phyloP scores from a whole-genome alignment of 805 yeast genomes.

The Candida hungchunana region DNA sequence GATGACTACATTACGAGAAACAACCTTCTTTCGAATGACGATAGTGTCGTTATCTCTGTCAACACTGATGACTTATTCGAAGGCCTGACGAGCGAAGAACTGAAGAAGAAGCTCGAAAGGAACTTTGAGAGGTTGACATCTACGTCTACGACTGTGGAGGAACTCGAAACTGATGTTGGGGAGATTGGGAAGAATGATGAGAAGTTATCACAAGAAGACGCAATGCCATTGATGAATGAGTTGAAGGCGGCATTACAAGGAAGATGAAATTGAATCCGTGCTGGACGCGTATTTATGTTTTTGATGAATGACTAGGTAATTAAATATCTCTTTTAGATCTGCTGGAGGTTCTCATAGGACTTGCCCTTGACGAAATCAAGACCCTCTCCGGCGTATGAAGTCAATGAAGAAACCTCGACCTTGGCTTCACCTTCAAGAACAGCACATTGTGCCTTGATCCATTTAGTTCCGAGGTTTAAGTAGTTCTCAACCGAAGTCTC shows the following conservation, averaged over 20 bases:
- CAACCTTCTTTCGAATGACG: slow-evolving; percentile 23
- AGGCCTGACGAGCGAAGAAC: slow-evolving; percentile 13
- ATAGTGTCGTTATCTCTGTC: slow-evolving; percentile 21
- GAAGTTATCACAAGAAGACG: slow-evolving; percentile 9
- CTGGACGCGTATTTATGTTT: too few relatives aligned
- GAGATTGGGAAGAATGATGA: slow-evolving; percentile 14
- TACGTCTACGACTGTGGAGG: slow-evolving; percentile 3
- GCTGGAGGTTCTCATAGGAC: slow-evolving; percentile 27
- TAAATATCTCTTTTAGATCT: too few relatives aligned
- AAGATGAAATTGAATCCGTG: slow-evolving; percentile 8
- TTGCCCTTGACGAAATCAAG: slow-evolving; percentile 52
- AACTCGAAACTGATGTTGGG: background rate
- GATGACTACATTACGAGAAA: slow-evolving; percentile 18
- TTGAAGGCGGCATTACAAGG: slow-evolving; percentile 11
- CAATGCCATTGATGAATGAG: slow-evolving; percentile 17
- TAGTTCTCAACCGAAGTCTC: slow-evolving; percentile 69
- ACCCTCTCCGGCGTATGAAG: slow-evolving; percentile 76
- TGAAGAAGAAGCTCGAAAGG: slow-evolving; percentile 19
- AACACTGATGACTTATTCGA: slow-evolving; percentile 9
- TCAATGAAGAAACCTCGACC: slow-evolving; percentile 73
- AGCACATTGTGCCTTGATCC: slow-evolving; percentile 77
- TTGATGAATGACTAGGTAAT: too few relatives aligned
- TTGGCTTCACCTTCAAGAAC: slow-evolving; percentile 36
- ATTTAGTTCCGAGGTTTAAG: slow-evolving; percentile 61
- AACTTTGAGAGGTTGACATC: slow-evolving; percentile 17